Conservation (phyloP, 2,329 filamentous ascomycete species). For the Beauveria medogensis region DNA sequence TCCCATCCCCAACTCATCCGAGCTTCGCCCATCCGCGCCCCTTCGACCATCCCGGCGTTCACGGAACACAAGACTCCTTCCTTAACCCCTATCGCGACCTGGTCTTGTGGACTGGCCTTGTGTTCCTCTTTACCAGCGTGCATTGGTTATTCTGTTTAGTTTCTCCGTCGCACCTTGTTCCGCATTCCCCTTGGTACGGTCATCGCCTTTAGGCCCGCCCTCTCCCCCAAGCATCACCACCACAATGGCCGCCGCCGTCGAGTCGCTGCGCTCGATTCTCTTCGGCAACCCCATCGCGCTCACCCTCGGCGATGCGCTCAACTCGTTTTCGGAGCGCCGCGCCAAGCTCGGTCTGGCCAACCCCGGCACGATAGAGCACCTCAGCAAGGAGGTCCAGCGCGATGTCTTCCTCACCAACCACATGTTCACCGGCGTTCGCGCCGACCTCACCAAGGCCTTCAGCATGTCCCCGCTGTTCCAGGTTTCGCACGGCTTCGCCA, state of each 20-base stretch:
- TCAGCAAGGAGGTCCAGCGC: slow-evolving; percentile 86
- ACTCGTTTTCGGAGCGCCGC: slow-evolving; percentile 75
- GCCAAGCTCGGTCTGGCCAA: slow-evolving; percentile 82
- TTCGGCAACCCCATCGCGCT: slow-evolving; percentile 65
- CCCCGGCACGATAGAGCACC: slow-evolving; percentile 84
- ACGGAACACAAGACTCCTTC: slow-evolving; percentile 11
- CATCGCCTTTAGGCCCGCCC: slow-evolving; percentile 19
- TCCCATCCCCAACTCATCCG: slow-evolving; percentile 13
- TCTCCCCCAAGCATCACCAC: slow-evolving; percentile 12
- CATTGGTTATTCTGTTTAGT: slow-evolving; percentile 10
- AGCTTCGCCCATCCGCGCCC: slow-evolving; percentile 13
- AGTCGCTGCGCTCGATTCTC: slow-evolving; percentile 54
- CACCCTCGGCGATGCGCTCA: slow-evolving; percentile 68
- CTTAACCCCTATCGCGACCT: slow-evolving; percentile 10
- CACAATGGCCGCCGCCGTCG: slow-evolving; percentile 44
- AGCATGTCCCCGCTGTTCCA: slow-evolving; percentile 92
- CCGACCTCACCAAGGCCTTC: slow-evolving; percentile 94
- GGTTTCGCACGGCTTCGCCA: slow-evolving; percentile 91
- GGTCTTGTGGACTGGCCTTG: slow-evolving; percentile 16
- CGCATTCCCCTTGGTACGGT: slow-evolving; percentile 16
- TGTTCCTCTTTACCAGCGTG: slow-evolving; percentile 1
- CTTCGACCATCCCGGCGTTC: slow-evolving; percentile 10
- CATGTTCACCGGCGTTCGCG: slow-evolving; percentile 92
- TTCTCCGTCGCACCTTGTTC: slow-evolving; percentile 13
- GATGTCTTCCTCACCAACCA: slow-evolving; percentile 95